Percentiles rank a stretch among this genome's conserved stretches.
Conservation (phyloP, 169 alveolate genomes). For the Perkinsus chesapeaki region DNA sequence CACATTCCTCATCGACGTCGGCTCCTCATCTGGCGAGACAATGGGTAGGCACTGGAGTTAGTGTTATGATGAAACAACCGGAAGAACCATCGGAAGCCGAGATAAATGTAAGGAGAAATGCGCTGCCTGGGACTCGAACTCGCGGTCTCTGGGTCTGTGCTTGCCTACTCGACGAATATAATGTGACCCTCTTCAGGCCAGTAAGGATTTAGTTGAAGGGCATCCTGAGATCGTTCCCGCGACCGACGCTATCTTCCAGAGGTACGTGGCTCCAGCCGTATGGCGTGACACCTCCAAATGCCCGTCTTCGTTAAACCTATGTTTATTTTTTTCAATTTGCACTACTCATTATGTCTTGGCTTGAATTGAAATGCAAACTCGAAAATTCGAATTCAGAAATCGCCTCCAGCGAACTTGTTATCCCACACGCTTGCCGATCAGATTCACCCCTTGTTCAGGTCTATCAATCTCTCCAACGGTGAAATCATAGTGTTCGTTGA, state of each 20-base stretch:
- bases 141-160: not conserved
- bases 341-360: too few species aligned
- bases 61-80: not conserved
- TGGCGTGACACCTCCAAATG: too few species aligned
- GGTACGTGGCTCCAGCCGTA: slow-evolving; percentile 38
- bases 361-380: too few species aligned
- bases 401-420: too few species aligned
- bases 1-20: not conserved
- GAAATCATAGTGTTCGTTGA: slow-evolving; percentile 62
- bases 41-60: not conserved
- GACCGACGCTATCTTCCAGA: slow-evolving; percentile 57
- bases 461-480: slow-evolving; percentile 41
- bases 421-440: too few species aligned
- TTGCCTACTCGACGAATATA: too few species aligned
- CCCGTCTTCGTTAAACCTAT: too few species aligned
- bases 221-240: slow-evolving; percentile 39
- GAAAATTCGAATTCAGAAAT: too few species aligned
- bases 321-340: too few species aligned
- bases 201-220: slow-evolving; percentile 25
- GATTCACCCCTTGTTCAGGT: not conserved
- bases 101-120: not conserved
- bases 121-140: not conserved
- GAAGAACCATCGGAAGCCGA: not conserved
- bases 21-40: not conserved
- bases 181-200: slow-evolving; percentile 11